Conservation (phyloP, 495 filamentous ascomycete species). For the Lasiosphaeria miniovina region DNA sequence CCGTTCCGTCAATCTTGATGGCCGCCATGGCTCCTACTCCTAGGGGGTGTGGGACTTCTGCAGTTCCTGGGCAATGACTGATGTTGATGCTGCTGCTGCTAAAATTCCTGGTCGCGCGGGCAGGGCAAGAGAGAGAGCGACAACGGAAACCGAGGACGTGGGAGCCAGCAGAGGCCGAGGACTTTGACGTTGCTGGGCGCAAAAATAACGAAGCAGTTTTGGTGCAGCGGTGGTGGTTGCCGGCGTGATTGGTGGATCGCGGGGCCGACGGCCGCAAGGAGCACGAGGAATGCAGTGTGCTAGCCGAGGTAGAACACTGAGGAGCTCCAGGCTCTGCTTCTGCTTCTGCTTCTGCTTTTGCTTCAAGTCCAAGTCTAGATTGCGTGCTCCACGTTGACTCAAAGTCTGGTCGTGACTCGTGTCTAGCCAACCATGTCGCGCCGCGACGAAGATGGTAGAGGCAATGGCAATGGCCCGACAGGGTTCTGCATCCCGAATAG, state of each 20-base stretch:
- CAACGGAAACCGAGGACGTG: no score
- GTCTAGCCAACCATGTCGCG: background rate
- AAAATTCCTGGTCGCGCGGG: constrained; percentile 1
- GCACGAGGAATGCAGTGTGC: background rate
- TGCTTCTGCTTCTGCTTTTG: no score
- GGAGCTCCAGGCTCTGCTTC: no score
- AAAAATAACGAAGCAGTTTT: background rate
- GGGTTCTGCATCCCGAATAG: constrained; percentile 1
- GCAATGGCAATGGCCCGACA: background rate
- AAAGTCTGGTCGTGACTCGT: background rate
- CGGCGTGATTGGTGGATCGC: constrained; percentile 4
- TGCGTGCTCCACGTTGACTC: constrained; percentile 2
- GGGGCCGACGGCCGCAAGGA: constrained; percentile 5
- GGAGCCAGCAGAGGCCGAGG: background rate
- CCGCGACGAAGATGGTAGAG: no score
- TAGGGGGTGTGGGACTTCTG: constrained; percentile 35
- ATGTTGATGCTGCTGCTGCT: constrained; percentile 3
- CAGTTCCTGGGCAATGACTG: background rate
- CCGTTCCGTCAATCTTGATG: constrained; percentile 91
- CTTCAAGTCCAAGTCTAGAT: constrained; percentile 2
- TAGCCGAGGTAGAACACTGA: constrained; percentile 1
- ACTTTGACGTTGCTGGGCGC: background rate
- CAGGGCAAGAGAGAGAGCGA: background rate
- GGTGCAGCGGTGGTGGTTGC: background rate
- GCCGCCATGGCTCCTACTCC: constrained; percentile 65